Evolutionary conservation across 2,329 filamentous ascomycete species (phyloP), one percentile per base, ranked within the genome.

Genomic region (Arthroderma uncinatum): DNA sequence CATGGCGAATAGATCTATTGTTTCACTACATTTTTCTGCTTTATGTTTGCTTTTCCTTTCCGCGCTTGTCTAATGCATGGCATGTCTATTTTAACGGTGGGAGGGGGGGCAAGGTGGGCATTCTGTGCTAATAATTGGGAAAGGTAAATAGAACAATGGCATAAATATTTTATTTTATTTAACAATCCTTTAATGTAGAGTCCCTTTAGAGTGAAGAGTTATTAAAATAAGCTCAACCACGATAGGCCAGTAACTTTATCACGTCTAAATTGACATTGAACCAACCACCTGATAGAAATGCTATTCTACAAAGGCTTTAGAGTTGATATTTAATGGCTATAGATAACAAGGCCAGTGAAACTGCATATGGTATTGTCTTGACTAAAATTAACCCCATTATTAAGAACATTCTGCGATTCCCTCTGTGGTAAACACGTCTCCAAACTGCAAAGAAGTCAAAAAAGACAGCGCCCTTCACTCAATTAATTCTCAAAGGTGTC

Each of bases 1-100:
- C 44, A 50, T 50, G 44, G 44, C 44, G 44, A 50, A 33, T 50
- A 50, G 44, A 50, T 16, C 25, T 50, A 14, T 8, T 50, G n/a
- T 44, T 44, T 33, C 8, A 30, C 25, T 19, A 19, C 39, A 42
- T 42, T 42, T 4, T 9, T 4, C 39, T 42, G 16, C 16, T 2
- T n/a, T 39, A 12, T 16, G 10, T 4, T 30, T 30, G 14, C 28
- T 50, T 4, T 21, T 23, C 10, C 25, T 4, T 16, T 14, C 25
- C 16, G 6, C 6, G 19, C 12, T 16, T 50, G 4, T 30, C 25
- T 16, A 50, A 4, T 50, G 25, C 25, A 50, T 12, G 12, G 8
- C 4, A 44, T 12, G 5, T 44, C 21, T 25, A 25, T 12, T 23
- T 23, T 44, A n/a, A 28, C 23, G 25, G 21, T 12, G 25, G 25